Conservation (phyloP, 768 basidiomycete species). For the Trametes cingulata region DNA sequence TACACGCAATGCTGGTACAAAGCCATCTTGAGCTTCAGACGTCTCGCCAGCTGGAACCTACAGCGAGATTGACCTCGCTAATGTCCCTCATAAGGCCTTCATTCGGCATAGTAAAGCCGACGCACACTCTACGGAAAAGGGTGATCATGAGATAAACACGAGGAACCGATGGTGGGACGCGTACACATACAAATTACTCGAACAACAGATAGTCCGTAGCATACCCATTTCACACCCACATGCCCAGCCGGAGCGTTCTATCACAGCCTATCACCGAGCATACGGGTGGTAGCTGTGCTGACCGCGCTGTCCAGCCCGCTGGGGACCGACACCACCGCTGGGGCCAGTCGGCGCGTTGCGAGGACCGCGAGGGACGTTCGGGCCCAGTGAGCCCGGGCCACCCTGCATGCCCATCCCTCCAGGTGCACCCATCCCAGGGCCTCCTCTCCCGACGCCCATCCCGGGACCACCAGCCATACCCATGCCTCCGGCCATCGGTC, state of each 20-base stretch:
- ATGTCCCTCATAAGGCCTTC: no score
- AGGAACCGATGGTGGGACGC: background rate
- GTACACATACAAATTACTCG: conserved; percentile 15
- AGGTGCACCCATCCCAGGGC: conserved; percentile 17
- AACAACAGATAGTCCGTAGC: conserved; percentile 13
- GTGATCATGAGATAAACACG: background rate
- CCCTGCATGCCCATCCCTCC: conserved; percentile 21
- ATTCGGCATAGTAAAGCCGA: no score
- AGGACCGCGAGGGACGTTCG: conserved; percentile 56
- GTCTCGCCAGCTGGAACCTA: no score
- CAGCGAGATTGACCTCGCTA: no score
- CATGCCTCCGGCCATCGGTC: conserved; percentile 27
- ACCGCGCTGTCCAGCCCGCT: conserved; percentile 68
- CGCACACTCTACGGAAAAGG: no score
- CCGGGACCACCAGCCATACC: conserved; percentile 35
- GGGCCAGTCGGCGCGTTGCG: conserved; percentile 57
- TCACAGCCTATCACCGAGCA: conserved; percentile 48
- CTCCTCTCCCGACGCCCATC: conserved; percentile 37
- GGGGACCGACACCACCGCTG: conserved; percentile 49
- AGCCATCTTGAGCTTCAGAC: no score
- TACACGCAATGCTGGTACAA: no score
- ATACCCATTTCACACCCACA: background rate
- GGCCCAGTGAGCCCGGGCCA: conserved; percentile 26
- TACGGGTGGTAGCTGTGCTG: conserved; percentile 87
- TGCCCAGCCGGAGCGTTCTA: background rate